Evolutionary conservation across 371 early-diverging fungal species (phyloP).

Genomic region (Nematocida sp.): DNA sequence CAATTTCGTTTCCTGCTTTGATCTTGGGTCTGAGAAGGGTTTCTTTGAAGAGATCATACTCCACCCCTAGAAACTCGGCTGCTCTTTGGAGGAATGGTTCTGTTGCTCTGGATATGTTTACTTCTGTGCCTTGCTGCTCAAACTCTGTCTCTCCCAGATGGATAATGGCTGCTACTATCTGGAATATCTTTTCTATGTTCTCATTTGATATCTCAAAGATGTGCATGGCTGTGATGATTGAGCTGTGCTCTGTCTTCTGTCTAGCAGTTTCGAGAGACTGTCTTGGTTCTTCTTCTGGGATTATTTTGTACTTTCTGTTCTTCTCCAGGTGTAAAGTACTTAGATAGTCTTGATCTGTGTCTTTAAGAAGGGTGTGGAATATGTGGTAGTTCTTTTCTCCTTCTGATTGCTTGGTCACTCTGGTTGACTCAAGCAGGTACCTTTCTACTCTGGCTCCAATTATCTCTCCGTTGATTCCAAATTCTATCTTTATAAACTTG

Average conservation of each 20-base stretch:
- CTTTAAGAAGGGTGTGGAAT: constrained; percentile 87
- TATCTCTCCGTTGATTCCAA: constrained; percentile 75
- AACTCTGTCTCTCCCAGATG: constrained; percentile 85
- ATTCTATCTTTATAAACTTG: constrained; percentile 95
- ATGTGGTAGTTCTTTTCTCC: constrained; percentile 94
- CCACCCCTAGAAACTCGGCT: constrained; percentile 85
- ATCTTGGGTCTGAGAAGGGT: constrained; percentile 78
- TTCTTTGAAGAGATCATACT: constrained; percentile 75
- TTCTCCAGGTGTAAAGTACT: constrained; percentile 45
- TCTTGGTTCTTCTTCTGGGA: constrained; percentile 83
- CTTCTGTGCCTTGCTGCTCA: constrained; percentile 73
- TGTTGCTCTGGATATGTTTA: constrained; percentile 72
- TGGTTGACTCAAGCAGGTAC: constrained; percentile 91
- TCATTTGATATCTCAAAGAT: constrained; percentile 73
- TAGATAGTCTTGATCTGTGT: constrained; percentile 70
- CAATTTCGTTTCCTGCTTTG: constrained; percentile 90
- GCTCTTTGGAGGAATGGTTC: constrained; percentile 70
- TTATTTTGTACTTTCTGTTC: constrained; percentile 72
- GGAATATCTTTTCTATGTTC: constrained; percentile 74
- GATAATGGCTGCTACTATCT: constrained; percentile 79
- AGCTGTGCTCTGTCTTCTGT: background rate
- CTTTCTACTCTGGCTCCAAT: constrained; percentile 90
- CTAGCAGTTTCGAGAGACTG: no score
- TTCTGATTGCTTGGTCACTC: constrained; percentile 74
- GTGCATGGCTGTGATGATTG: constrained; percentile 69